phyloP scores from a whole-genome alignment of 2,329 filamentous ascomycete genomes.

The Phyllosticta paracitricarpa region DNA sequence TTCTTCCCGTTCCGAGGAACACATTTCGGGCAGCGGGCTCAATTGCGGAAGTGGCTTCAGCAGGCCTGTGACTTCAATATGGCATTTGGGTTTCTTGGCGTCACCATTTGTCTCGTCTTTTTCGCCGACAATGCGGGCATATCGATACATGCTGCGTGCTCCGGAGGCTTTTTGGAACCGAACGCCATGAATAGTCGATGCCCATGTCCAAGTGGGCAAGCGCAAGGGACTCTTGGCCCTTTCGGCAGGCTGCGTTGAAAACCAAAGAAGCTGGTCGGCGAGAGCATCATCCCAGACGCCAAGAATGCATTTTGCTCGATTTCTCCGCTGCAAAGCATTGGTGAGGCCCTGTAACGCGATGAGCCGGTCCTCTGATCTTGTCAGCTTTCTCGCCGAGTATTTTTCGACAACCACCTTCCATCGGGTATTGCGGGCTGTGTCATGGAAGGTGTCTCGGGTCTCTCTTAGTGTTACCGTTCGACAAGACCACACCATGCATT shows the following conservation, averaged over 20 bases:
- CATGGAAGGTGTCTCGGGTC: constrained; percentile 16
- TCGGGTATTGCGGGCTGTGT: constrained; percentile 15
- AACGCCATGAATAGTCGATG: constrained; percentile 15
- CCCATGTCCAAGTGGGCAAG: constrained; percentile 17
- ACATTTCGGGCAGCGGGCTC: too few relatives aligned
- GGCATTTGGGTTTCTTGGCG: neutral
- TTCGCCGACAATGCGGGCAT: constrained; percentile 10
- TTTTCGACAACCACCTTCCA: constrained; percentile 19
- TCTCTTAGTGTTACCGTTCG: constrained; percentile 16
- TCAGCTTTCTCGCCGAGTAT: constrained; percentile 15
- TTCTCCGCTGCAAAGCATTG: constrained; percentile 10
- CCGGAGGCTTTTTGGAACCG: constrained; percentile 16
- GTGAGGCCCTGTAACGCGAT: constrained; percentile 15
- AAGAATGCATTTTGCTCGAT: constrained; percentile 12
- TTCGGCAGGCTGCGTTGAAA: constrained; percentile 12
- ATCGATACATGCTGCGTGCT: constrained; percentile 14
- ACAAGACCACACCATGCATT: constrained; percentile 17
- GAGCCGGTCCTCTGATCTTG: constrained; percentile 14
- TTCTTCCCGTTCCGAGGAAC: too few relatives aligned
- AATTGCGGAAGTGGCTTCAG: neutral
- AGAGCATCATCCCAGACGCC: constrained; percentile 17
- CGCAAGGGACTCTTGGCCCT: constrained; percentile 9
- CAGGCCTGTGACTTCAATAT: neutral
- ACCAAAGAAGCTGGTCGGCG: constrained; percentile 18
- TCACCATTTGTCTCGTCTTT: neutral